Percentiles rank a stretch among this genome's conserved stretches.
Evolutionary conservation across 1,284 basidiomycete genomes (phyloP).

Genomic region (Macrocystidia cucumis): DNA sequence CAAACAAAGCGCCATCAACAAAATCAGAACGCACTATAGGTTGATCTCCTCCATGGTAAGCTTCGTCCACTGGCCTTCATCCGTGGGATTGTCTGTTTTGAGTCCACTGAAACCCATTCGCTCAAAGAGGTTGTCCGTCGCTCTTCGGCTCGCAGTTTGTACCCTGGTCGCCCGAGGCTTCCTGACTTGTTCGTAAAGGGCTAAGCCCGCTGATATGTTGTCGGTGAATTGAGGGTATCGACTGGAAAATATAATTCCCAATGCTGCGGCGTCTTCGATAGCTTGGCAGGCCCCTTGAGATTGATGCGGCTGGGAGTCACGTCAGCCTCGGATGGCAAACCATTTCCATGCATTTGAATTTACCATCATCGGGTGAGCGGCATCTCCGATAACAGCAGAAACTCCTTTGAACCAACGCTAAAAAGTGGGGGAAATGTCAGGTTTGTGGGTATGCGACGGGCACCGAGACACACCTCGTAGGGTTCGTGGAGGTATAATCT

Average conservation of each 20-base stretch:
- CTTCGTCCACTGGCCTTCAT: background rate
- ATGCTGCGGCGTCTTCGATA: conserved; percentile 26
- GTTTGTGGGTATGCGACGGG: background rate
- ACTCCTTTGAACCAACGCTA: conserved; percentile 21
- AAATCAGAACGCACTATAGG: background rate
- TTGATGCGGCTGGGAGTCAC: conserved; percentile 15
- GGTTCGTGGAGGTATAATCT: conserved; percentile 24
- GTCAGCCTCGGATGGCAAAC: background rate
- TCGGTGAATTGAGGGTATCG: conserved; percentile 19
- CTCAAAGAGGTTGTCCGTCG: conserved; percentile 24
- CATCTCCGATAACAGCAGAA: conserved; percentile 23
- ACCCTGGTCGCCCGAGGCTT: conserved; percentile 24
- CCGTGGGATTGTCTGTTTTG: conserved; percentile 13
- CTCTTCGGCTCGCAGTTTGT: conserved; percentile 18
- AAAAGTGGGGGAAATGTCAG: background rate
- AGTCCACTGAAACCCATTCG: conserved; percentile 25
- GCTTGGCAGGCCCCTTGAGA: conserved; percentile 26
- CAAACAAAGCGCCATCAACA: background rate
- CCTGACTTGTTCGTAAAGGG: conserved; percentile 21
- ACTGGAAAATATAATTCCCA: conserved; percentile 25
- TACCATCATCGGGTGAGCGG: conserved; percentile 25
- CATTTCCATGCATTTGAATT: background rate
- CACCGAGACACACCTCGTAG: conserved; percentile 15
- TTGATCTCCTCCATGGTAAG: background rate
- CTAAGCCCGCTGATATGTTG: conserved; percentile 18